Evolutionary conservation across 2,329 filamentous ascomycete genomes (phyloP), one percentile per base, ranked within the genome.

Genomic region (Fusarium keratoplasticum): DNA sequence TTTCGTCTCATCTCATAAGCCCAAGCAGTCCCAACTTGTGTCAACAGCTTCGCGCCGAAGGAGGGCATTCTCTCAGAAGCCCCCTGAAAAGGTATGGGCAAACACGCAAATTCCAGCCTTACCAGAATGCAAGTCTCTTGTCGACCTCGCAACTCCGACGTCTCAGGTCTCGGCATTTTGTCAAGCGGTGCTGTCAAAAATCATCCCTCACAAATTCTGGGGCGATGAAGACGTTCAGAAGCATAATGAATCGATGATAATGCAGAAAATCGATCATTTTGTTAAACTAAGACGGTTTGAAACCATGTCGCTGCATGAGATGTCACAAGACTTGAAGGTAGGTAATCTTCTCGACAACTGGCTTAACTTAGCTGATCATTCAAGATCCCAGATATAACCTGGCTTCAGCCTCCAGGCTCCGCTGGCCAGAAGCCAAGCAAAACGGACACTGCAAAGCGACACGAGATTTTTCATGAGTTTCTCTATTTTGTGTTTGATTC

Each of bases 401-500:
- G 96, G 96, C 89, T 98, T 61, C 86, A 86, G 22, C 88, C 90
- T 36, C 88, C 88, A 1, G 82, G 82, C 14, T 80, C 87, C 1
- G 76, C 80, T 16, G 81, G 80, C 3, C 78, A 81, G 11, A 95
- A 92, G 64, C 85, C 93, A 59, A 93, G 93, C 69, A 86, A 87
- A 68, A 91, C 92, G 0, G 96, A 98, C 79, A 86, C 89, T 33
- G 83, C 85, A 8, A 98, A 98, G 82, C 91, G 95, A 13, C 86
- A 85, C 29, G 94, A 98, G 78, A 87, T 98, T 0, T 89, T 98
- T 58, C 84, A 91, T 62, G 96, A 99, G 81, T 91, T 98, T 67
- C 78, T 98, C 8, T 98, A 98, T 83, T 99, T 95, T 80, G 75
- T 97, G 5, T 96, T 99, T 78, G 96, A 99, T 82, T 98, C 95